phyloP scores from a whole-genome alignment of 2,329 filamentous ascomycete genomes.

The Pseudogymnoascus sp. region DNA sequence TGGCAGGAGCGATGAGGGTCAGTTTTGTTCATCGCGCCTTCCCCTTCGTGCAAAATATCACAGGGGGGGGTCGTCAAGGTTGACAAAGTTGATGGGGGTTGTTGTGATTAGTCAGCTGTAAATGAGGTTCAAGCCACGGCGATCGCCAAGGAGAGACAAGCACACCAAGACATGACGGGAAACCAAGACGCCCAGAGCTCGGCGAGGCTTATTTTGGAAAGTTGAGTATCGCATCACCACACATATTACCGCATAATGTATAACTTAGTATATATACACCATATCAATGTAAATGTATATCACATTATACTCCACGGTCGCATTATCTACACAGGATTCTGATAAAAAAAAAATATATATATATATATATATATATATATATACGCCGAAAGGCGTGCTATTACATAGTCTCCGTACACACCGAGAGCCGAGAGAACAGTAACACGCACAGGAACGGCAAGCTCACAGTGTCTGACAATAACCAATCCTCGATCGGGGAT shows the following conservation, averaged over 20 bases:
- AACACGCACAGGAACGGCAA: background rate
- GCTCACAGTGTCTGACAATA: background rate
- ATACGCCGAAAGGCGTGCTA: background rate
- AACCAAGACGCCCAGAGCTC: background rate
- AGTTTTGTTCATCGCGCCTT: background rate
- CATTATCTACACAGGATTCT: background rate
- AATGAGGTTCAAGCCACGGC: background rate
- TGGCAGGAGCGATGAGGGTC: background rate
- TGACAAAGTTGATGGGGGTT: background rate
- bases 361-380: too few species aligned
- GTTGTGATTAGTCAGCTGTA: background rate
- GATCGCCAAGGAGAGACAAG: conserved; percentile 3
- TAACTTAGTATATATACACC: too few species aligned
- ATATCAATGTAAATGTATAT: background rate
- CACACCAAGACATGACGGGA: background rate
- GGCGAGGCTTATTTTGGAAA: background rate
- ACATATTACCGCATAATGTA: background rate
- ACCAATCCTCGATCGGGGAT: background rate
- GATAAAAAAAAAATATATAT: too few species aligned
- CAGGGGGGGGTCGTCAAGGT: background rate
- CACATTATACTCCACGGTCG: background rate
- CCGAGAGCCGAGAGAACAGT: background rate
- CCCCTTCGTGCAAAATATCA: background rate
- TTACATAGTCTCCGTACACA: background rate
- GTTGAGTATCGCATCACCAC: background rate